Conservation (phyloP, 2,329 filamentous ascomycete species). For the Hypoxylon rubiginosum region DNA sequence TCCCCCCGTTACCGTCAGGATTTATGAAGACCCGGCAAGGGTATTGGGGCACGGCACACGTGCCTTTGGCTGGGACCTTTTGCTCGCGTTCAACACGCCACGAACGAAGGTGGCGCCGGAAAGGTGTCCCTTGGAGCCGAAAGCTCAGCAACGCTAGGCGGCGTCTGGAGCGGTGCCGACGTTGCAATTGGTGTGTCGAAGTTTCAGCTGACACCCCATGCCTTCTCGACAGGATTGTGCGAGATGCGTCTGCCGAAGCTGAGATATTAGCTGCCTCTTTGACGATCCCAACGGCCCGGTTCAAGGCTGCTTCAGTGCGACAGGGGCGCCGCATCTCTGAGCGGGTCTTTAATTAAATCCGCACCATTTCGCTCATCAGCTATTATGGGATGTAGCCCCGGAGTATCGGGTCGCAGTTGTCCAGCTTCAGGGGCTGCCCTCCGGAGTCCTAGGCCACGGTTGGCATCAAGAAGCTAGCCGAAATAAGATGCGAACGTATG, state of each 20-base stretch:
- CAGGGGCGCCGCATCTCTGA: slow-evolving; percentile 1
- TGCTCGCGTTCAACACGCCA: neutral
- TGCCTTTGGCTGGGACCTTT: neutral
- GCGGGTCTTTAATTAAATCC: slow-evolving; percentile 17
- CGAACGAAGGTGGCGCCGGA: neutral
- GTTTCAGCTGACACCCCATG: slow-evolving; percentile 13
- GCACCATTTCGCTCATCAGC: slow-evolving; percentile 1
- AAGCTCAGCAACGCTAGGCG: slow-evolving; percentile 7
- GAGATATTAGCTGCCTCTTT: slow-evolving; percentile 12
- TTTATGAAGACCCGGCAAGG: slow-evolving; percentile 25
- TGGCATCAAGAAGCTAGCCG: slow-evolving; percentile 1
- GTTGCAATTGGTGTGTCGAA: slow-evolving; percentile 14
- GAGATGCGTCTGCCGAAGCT: slow-evolving; percentile 14
- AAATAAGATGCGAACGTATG: slow-evolving; percentile 14
- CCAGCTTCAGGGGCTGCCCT: neutral
- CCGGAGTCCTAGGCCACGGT: neutral
- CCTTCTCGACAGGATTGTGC: slow-evolving; percentile 15
- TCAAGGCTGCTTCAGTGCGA: slow-evolving; percentile 4
- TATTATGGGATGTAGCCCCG: slow-evolving; percentile 6
- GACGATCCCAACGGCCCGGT: slow-evolving; percentile 22
- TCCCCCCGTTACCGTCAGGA: slow-evolving; percentile 13
- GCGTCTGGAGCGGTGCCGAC: neutral
- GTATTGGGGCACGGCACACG: slow-evolving; percentile 6
- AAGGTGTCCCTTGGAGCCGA: neutral
- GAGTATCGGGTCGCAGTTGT: slow-evolving; percentile 22